Base-by-base conservation (phyloP, 139 green algal species). In the Spirogloea muscicola region DNA sequence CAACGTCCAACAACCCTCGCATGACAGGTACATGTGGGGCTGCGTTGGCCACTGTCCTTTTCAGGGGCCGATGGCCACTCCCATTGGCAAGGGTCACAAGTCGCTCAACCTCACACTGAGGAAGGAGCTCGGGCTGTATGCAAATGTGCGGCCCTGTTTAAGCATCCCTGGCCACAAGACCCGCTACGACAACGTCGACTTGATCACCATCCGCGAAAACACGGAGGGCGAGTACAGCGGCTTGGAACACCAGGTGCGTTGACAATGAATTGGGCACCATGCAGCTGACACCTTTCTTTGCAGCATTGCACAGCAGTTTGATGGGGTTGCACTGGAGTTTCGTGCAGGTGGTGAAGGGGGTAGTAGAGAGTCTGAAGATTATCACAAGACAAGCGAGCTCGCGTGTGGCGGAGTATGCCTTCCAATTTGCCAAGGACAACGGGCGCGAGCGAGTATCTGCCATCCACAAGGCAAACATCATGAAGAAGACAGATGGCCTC, bases 141-240 rank as follows among this genome's bases (percentile, higher is more conserved):
- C 93, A 48, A 98, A 98, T 65, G 93, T 98, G 55, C 88, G 93
- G 4, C 93, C 93, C n/a, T 98, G 93, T 85, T 84, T 96, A 58
- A 91, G 82, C 66, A 90, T 97, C 51, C 92, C 92, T 3, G 92
- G 93, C 0, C 97, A 94, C 85, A 96, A 96, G 82, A 96, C 93
- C 13, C 85, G 90, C 0, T 98, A 98, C 69, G 93, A 97, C 74
- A 80, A 90, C 78, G 87, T 98, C 25, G 88, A 98, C 83, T 64
- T 98, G 51, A 87, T 98, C 6, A 98, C 93, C 3, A 95, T 98
- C 71, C 84, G 93, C 51, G 93, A 98, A 81, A 98, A 98, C 87
- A 98, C 93, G 0, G 93, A 98, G 87, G 93, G 93, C 13, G 93
- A 98, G 85, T 98, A 98, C 88, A 90, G 74, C 13, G 93, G 93